Base-by-base conservation (phyloP, 129 eudicot species). In the Saposhnikovia divaricata region DNA sequence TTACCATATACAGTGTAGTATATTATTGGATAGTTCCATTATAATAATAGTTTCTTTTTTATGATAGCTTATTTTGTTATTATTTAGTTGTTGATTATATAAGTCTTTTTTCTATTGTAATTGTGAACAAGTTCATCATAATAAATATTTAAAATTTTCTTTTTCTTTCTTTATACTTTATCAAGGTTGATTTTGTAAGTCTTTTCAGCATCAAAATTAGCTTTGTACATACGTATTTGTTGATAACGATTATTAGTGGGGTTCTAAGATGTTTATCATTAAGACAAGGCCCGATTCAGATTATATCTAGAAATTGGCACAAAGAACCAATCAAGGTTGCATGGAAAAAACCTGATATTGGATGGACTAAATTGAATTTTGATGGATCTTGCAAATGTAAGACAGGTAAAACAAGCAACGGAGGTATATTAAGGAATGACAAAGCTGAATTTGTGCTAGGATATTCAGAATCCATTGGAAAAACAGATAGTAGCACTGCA, bases 291-390 rank as follows among this genome's bases (percentile, higher is more conserved):
- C 81, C 81, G 0, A 16, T 59, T 63, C 57, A 57, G 28, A 1
- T 78, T 47, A 38, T 86, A 10, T 18, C 50, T 15, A 77, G 96
- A 53, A 82, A 85, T 59, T 87, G 70, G 53, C 90, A 88, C 87
- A 89, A 86, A 57, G 84, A 89, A 77, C 87, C 88, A 1, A 80
- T 89, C 12, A 77, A 80, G 39, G 89, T 92, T 80, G 77, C 88
- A 78, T 95, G 97, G 99, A 73, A 83, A 72, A 95, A 81, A 78
- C 98, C 97, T 2, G 84, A 86, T 39, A 61, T 61, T 0, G 99
- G 99, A 21, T 92, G 97, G 96, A 89, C 91, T 4, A 95, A 95
- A 77, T 25, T 95, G n/a, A 95, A 95, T 85, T 95, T 85, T 53
- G 99, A 95, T 38, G 97, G 97, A 23, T 95, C 99, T 15, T 89